Evolutionary conservation across 805 yeast species (phyloP).

Genomic region (Starmerella powellii): DNA sequence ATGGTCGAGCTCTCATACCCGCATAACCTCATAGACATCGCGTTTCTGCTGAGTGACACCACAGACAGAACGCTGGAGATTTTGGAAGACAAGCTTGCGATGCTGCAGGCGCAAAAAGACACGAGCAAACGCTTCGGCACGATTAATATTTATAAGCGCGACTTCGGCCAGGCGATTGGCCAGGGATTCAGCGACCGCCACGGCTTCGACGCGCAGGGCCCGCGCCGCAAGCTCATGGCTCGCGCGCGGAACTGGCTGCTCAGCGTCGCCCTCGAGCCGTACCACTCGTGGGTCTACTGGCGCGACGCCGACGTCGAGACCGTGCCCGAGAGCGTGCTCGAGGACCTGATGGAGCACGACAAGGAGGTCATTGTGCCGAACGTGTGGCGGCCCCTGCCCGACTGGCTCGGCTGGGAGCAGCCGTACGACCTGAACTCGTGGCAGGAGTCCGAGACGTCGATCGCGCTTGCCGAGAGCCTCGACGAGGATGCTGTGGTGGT

Average conservation of each 20-base stretch:
- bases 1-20: slow-evolving; percentile 73
- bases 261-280: slow-evolving; percentile 77
- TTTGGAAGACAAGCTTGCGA: slow-evolving; percentile 44
- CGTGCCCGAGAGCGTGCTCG: slow-evolving; percentile 71
- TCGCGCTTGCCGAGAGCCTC: slow-evolving; percentile 36
- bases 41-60: slow-evolving; percentile 83
- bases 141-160: slow-evolving; percentile 74
- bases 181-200: slow-evolving; percentile 92
- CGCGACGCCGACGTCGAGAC: slow-evolving; percentile 97
- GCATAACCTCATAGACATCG: slow-evolving; percentile 67
- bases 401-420: slow-evolving; percentile 79
- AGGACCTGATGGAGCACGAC: slow-evolving; percentile 87
- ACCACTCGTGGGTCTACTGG: slow-evolving; percentile 97
- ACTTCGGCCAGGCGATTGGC: slow-evolving; percentile 88
- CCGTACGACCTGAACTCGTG: slow-evolving; percentile 95
- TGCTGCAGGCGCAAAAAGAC: slow-evolving; percentile 56
- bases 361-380: slow-evolving; percentile 92
- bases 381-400: slow-evolving; percentile 96
- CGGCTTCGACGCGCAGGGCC: slow-evolving; percentile 95
- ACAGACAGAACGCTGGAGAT: slow-evolving; percentile 70
- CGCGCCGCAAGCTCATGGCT: slow-evolving; percentile 91
- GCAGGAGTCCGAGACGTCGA: slow-evolving; percentile 76
- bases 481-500: slow-evolving; percentile 94
- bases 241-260: slow-evolving; percentile 92
- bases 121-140: slow-evolving; percentile 54